Conservation (phyloP, 345 rosid species). For the Linum trigynum region DNA sequence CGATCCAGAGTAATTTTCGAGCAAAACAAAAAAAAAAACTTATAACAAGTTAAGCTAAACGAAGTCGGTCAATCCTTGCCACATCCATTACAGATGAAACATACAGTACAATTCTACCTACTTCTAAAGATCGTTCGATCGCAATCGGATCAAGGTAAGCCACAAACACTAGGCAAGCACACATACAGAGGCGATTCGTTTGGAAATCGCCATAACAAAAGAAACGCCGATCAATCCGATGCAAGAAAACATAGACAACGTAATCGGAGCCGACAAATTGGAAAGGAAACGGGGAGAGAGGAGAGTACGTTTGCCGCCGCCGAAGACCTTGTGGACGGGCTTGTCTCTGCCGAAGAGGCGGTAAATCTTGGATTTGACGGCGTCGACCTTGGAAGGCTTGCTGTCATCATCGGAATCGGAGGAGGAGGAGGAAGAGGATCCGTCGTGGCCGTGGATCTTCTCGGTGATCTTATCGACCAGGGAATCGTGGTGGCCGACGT, state of each 20-base stretch:
- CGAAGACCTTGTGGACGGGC: conserved; percentile 32
- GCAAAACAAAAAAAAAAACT: too few relatives aligned
- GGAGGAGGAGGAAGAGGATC: conserved; percentile 32
- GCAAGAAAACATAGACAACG: not conserved
- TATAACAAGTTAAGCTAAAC: too few relatives aligned
- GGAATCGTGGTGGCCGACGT: conserved; percentile 30
- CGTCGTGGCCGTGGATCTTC: conserved; percentile 33
- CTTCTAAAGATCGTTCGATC: too few relatives aligned
- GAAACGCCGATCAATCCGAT: not conserved
- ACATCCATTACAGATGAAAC: too few relatives aligned
- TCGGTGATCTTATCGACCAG: conserved; percentile 45
- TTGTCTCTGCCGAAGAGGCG: conserved; percentile 29
- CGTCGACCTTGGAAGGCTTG: conserved; percentile 24
- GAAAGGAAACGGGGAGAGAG: not conserved
- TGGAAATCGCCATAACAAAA: too few relatives aligned
- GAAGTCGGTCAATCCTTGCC: too few relatives aligned
- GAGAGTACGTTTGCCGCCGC: conserved; percentile 31
- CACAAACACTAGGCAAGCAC: too few relatives aligned
- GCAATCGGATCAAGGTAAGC: too few relatives aligned
- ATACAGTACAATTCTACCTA: too few relatives aligned
- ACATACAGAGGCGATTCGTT: too few relatives aligned
- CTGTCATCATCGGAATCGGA: conserved; percentile 49
- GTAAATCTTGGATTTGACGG: conserved; percentile 20
- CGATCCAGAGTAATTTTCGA: too few relatives aligned
- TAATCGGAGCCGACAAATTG: not conserved